Evolutionary conservation across 2,329 filamentous ascomycete genomes (phyloP), one percentile per base, ranked within the genome.

Genomic region (Fusarium irregulare): DNA sequence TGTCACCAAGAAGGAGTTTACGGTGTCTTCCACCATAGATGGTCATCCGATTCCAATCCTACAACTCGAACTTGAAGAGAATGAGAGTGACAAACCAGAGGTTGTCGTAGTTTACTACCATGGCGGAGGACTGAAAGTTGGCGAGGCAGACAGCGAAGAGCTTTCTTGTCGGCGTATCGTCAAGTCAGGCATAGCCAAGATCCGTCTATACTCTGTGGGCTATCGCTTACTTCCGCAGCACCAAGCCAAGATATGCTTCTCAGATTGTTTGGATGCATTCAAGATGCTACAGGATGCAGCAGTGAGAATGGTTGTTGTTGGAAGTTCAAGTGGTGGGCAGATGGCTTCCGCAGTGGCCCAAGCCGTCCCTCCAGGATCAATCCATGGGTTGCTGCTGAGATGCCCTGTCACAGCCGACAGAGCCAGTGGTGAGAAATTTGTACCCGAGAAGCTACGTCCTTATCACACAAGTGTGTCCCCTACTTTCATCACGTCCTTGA

Each of bases 71-170:
- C 70, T 73, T 9, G 58, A 51, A 10, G 50, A 64, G 4, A 69
- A 66, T 28, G 54, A 64, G 13, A 28, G 21, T 3, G 23, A 57
- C 5, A 47, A 61, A 1, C 66, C 73, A 0, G 71, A 76, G 8
- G 63, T 75, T 6, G 65, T 81, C 9, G 72, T 84, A 13, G 67
- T 86, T 20, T 86, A 85, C 72, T 83, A 82, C 68, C 84, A 86
- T 66, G 84, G 84, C 12, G 84, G 84, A 16, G 83, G 83, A 0
- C 75, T 86, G 4, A 75, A 75, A 28, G 81, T 86, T 32, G 84
- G 84, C 13, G 83, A 85, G 56, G 81, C 83, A 4, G 83, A 85
- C 64, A 84, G 81, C 63, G 84, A 86, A 70, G 83, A 86, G 48
- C 74, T 85, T 3, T 81, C 82, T 3, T 85, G 83, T 69, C 79